Base-by-base conservation (phyloP, 768 basidiomycete genomes). In the Austroboletus eburneus region DNA sequence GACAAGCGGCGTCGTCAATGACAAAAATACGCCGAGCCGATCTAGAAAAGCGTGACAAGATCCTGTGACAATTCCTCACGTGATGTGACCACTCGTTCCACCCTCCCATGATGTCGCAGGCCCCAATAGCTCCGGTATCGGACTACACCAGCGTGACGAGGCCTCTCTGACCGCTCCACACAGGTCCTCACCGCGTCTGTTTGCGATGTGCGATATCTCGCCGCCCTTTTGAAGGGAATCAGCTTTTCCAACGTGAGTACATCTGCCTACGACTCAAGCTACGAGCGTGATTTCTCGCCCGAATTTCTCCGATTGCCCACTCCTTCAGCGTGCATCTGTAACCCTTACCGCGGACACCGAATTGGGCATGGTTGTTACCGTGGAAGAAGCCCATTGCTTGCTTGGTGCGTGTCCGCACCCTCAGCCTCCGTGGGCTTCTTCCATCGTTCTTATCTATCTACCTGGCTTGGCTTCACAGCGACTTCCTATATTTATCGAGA, bases 341-440 rank as follows among this genome's bases (percentile, higher is more conserved):
- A 81, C 76, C 12, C 74, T 92, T n/a, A 76, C 79, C 20, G 70
- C 76, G 16, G 62, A 55, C 34, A 70, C 73, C 23, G 92, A 90
- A 2, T 64, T 96, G 33, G 93, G 91, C 1, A 68, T 96, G 52
- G 78, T 79, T 12, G 76, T 96, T 23, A 79, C 80, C 17, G 91
- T 91, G 9, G 91, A 97, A 68, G 92, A 96, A 63, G 81, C 87
- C 2, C 76, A 86, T 29, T 83, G 86, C 1, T 71, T 95, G 7
- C 72, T 87, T 23, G 93, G 93, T 90, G 58, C 50, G 73, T 67
- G 39, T 9, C 35, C 24, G 7, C 24, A 22, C 50, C 24, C 29
- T 41, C 39, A 42, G 38, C 34, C 27, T 50, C 39, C 46, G 32
- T 49, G 46, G n/a, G 23, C 38, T 2, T 13, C 18, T n/a, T 46